These are phyloP conservation scores for Citrus cavaleriei DNA, from an alignment of 345 rosid genomes.

Conservation along the genomic window DNA sequence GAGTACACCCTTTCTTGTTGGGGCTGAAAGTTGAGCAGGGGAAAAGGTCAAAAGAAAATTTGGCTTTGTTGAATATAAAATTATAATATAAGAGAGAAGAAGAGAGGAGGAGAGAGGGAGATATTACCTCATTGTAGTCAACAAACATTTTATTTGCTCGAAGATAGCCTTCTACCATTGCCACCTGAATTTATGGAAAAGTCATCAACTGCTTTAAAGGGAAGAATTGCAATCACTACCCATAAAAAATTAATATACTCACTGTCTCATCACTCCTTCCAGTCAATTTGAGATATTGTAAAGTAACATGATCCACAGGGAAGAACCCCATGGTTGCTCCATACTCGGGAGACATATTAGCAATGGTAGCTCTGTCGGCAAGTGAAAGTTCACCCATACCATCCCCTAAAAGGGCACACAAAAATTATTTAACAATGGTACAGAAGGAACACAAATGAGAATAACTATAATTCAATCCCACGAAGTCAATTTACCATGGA, in stretches of 20 bases:
- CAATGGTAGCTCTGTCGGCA: slow-evolving; percentile 99
- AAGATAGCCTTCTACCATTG: slow-evolving; percentile 89
- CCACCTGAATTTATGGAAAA: slow-evolving; percentile 45
- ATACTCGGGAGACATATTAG: slow-evolving; percentile 99
- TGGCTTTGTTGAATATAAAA: background rate
- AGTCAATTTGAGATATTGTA: slow-evolving; percentile 90
- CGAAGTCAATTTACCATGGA: slow-evolving; percentile 61
- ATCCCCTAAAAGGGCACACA: slow-evolving; percentile 51
- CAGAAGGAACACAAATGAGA: background rate
- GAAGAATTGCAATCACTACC: slow-evolving; percentile 6
- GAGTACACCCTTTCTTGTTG: slow-evolving; percentile 82
- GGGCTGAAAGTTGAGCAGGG: slow-evolving; percentile 45
- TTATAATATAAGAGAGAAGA: background rate
- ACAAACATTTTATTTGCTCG: slow-evolving; percentile 98
- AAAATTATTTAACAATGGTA: slow-evolving; percentile 1
- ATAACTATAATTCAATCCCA: slow-evolving; percentile 12
- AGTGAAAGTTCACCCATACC: slow-evolving; percentile 90
- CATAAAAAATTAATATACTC: slow-evolving; percentile 24
- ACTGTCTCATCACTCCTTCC: slow-evolving; percentile 98
- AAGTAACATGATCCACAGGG: slow-evolving; percentile 96
- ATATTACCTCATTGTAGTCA: slow-evolving; percentile 82
- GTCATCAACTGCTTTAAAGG: slow-evolving; percentile 11
- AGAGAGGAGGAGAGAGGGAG: background rate
- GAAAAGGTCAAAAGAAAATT: slow-evolving; percentile 5
- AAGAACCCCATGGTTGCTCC: slow-evolving; percentile 99